Percentiles rank a stretch among this genome's conserved stretches.
Conservation (phyloP, 2,329 filamentous ascomycete genomes). For the Alternaria consortialis region DNA sequence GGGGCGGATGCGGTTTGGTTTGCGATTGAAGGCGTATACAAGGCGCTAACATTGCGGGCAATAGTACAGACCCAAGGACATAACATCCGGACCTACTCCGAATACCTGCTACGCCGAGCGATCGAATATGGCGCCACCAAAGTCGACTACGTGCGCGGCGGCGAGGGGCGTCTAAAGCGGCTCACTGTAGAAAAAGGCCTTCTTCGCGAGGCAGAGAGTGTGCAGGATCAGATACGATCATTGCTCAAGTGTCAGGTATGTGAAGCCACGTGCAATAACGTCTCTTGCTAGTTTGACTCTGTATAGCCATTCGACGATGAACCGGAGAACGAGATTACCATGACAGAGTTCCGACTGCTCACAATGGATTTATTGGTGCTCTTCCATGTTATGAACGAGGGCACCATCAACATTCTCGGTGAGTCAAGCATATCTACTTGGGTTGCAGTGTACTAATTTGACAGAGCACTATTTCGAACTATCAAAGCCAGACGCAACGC, state of each 20-base stretch:
- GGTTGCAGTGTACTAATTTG: slow-evolving; percentile 24
- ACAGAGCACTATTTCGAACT: slow-evolving; percentile 97
- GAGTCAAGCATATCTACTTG: slow-evolving; percentile 42
- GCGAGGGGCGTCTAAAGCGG: slow-evolving; percentile 83
- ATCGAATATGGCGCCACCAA: slow-evolving; percentile 84
- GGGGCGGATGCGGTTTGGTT: neutral
- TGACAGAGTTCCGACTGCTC: slow-evolving; percentile 90
- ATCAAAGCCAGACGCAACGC: slow-evolving; percentile 91
- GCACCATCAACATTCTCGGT: slow-evolving; percentile 96
- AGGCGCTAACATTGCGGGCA: slow-evolving; percentile 57
- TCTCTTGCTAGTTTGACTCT: slow-evolving; percentile 14
- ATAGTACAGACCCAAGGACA: slow-evolving; percentile 91
- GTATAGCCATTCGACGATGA: slow-evolving; percentile 82
- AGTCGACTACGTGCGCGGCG: slow-evolving; percentile 86
- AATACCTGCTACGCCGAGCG: slow-evolving; percentile 84
- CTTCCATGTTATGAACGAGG: slow-evolving; percentile 96
- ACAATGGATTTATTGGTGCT: slow-evolving; percentile 88
- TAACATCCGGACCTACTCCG: slow-evolving; percentile 91
- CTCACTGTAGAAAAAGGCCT: slow-evolving; percentile 91
- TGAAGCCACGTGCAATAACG: neutral
- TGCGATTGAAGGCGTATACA: neutral
- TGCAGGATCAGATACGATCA: slow-evolving; percentile 86
- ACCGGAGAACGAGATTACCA: slow-evolving; percentile 93
- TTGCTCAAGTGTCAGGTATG: slow-evolving; percentile 89
- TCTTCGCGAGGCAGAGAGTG: slow-evolving; percentile 86